These are phyloP conservation scores for Zizania palustris DNA, from an alignment of 202 grass and related monocot genomes.

Conservation along the genomic window DNA sequence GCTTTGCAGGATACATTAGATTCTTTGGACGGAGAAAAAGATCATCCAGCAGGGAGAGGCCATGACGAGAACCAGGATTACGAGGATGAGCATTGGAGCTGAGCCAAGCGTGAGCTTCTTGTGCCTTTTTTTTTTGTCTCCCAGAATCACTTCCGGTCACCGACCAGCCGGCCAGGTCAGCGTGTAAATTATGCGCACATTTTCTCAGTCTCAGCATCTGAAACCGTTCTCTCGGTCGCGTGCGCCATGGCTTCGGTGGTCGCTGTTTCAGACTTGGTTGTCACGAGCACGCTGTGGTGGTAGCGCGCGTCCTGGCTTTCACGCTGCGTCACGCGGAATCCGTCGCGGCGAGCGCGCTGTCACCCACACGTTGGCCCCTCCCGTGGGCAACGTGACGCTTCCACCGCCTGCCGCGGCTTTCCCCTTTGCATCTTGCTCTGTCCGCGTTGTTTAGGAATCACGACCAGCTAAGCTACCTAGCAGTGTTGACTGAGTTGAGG, in stretches of 20 bases:
- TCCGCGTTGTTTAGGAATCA: background rate
- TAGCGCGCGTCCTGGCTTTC: slow-evolving; percentile 13
- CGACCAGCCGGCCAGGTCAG: background rate
- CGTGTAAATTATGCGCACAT: slow-evolving; percentile 14
- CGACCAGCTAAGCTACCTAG: too few species aligned
- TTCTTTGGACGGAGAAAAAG: slow-evolving; percentile 6
- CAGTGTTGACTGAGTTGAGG: too few species aligned
- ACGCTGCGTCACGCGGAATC: slow-evolving; percentile 36
- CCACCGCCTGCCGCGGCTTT: slow-evolving; percentile 38
- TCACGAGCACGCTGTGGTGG: background rate
- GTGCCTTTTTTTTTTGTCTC: too few species aligned
- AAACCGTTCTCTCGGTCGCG: background rate
- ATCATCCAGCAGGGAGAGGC: background rate
- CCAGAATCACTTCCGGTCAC: background rate
- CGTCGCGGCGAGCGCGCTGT: slow-evolving; percentile 31
- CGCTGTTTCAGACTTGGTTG: background rate
- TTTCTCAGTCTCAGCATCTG: background rate
- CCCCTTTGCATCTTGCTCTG: background rate
- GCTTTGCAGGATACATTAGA: slow-evolving; percentile 39
- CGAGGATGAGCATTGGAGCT: slow-evolving; percentile 5
- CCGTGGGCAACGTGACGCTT: slow-evolving; percentile 44
- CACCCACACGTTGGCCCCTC: slow-evolving; percentile 24
- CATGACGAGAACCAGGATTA: background rate
- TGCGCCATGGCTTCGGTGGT: background rate
- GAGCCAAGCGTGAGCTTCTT: slow-evolving; percentile 7